Percentiles rank a stretch among this genome's conserved stretches.
These are phyloP conservation scores for Monascus purpureus DNA, from an alignment of 495 filamentous ascomycete genomes.

Conservation along the genomic window DNA sequence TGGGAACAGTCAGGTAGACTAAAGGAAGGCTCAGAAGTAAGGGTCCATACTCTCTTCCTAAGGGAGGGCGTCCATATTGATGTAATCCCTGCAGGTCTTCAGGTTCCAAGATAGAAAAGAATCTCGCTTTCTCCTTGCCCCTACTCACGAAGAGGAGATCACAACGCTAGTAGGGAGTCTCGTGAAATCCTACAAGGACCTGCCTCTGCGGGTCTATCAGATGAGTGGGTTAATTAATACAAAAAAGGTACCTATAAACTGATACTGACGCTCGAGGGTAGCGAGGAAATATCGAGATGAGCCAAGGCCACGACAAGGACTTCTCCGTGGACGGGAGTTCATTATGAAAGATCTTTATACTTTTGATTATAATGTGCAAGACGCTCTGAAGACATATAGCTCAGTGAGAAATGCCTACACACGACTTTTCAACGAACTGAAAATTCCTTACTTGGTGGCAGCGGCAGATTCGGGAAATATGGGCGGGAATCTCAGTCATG, in stretches of 20 bases:
- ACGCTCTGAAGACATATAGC: constrained; percentile 65
- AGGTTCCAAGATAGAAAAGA: constrained; percentile 68
- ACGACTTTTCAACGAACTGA: constrained; percentile 66
- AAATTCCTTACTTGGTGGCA: constrained; percentile 70
- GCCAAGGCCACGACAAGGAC: constrained; percentile 69
- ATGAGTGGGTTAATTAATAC: constrained; percentile 43
- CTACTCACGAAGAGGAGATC: constrained; percentile 95
- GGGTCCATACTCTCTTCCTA: not conserved
- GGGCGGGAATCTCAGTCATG: constrained; percentile 84
- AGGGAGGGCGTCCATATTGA: not conserved
- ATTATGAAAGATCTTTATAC: constrained; percentile 98
- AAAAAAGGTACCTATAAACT: not conserved
- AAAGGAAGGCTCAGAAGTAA: constrained; percentile 45
- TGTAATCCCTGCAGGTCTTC: constrained; percentile 47
- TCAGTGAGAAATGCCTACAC: constrained; percentile 57
- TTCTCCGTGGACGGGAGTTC: constrained; percentile 86
- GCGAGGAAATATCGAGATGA: constrained; percentile 93
- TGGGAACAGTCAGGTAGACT: constrained; percentile 62
- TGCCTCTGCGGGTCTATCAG: constrained; percentile 83
- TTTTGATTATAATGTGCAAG: constrained; percentile 55
- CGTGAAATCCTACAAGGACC: constrained; percentile 71
- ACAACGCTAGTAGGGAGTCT: constrained; percentile 61
- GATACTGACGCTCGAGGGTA: constrained; percentile 16
- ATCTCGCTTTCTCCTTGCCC: constrained; percentile 61
- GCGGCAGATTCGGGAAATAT: constrained; percentile 91